Percentiles rank a stretch among this genome's conserved stretches.
Conservation (phyloP, 306 rosid genomes). For the Parietaria judaica region DNA sequence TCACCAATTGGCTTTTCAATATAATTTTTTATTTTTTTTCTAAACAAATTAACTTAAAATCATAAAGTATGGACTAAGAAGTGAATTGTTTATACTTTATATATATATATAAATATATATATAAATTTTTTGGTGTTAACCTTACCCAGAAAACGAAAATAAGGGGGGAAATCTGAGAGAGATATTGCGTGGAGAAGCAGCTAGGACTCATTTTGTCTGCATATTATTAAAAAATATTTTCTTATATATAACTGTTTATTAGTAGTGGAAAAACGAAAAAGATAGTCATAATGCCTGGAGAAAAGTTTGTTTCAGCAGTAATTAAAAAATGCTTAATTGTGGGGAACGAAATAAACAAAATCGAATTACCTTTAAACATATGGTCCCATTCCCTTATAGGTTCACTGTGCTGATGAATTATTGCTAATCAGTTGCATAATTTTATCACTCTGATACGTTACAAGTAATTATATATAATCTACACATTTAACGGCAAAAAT, state of each 20-base stretch:
- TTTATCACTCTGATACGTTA: no score
- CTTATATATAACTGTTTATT: neutral
- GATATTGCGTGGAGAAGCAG: slow-evolving; percentile 8
- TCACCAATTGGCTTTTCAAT: neutral
- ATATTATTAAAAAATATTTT: slow-evolving; percentile 10
- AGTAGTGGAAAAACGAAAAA: neutral
- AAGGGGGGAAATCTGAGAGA: slow-evolving; percentile 1
- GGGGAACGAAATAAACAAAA: neutral
- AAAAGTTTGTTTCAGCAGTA: slow-evolving; percentile 37
- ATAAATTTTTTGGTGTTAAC: neutral
- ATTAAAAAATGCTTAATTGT: slow-evolving; percentile 14
- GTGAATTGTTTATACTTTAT: neutral
- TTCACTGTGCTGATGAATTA: slow-evolving; percentile 5
- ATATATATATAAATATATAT: no score
- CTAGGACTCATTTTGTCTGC: slow-evolving; percentile 1
- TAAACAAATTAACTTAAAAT: slow-evolving; percentile 2
- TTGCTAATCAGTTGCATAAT: no score
- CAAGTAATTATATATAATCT: no score
- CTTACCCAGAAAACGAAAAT: neutral
- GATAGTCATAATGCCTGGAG: slow-evolving; percentile 21
- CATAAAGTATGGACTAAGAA: neutral
- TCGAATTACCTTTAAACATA: slow-evolving; percentile 27
- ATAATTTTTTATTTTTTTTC: neutral
- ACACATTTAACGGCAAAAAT: no score
- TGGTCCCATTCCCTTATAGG: slow-evolving; percentile 14